Evolutionary conservation across 257 asterid genomes (phyloP).

Genomic region (Solanum virginianum): DNA sequence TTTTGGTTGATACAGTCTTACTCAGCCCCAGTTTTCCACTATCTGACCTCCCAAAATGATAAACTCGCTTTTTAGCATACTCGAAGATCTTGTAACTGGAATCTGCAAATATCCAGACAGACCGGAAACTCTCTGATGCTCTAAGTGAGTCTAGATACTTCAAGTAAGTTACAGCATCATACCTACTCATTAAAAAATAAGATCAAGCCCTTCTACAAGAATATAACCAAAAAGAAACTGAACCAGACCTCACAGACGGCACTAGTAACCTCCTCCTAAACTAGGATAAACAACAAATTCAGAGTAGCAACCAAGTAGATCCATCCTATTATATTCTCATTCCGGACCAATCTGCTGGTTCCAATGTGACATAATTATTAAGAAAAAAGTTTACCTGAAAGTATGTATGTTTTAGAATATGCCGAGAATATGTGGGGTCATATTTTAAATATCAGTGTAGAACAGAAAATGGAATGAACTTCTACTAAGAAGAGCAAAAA

Average conservation of each 20-base stretch:
- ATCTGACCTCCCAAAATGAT: slow-evolving; percentile 65
- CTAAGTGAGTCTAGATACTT: slow-evolving; percentile 95
- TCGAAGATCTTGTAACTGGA: slow-evolving; percentile 96
- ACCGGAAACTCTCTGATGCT: slow-evolving; percentile 96
- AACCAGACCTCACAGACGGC: background rate
- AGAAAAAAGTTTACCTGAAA: background rate
- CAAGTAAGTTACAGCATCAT: slow-evolving; percentile 88
- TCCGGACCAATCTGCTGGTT: background rate
- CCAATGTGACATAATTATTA: background rate
- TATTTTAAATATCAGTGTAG: background rate
- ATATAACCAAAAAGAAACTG: background rate
- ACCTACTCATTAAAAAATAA: slow-evolving; percentile 41
- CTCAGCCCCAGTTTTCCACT: slow-evolving; percentile 43
- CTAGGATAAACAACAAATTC: background rate
- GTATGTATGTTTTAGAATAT: background rate
- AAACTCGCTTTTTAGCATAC: slow-evolving; percentile 90
- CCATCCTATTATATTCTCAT: background rate
- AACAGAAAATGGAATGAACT: background rate
- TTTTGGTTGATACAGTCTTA: slow-evolving; percentile 35
- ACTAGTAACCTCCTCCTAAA: background rate
- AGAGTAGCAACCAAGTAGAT: background rate
- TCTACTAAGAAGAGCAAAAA: background rate
- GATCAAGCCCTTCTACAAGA: background rate
- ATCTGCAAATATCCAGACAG: slow-evolving; percentile 98
- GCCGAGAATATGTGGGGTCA: background rate